A percentile compares a stretch with the other conserved stretches of the same genome.
phyloP scores from a whole-genome alignment of 495 filamentous ascomycete species.

The Rhypophila decipiens region DNA sequence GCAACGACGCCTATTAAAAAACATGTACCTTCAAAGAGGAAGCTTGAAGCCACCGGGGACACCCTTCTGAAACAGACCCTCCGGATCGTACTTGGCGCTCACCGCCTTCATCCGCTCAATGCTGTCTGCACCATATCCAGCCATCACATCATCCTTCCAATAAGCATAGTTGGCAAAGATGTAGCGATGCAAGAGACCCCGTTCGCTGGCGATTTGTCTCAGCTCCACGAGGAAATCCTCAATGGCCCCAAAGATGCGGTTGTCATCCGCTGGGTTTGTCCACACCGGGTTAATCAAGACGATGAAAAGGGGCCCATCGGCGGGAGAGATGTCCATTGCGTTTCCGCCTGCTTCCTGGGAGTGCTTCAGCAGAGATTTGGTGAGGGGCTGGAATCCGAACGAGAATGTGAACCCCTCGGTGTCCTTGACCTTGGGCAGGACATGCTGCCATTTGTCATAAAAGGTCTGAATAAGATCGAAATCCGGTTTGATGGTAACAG shows the following conservation, averaged over 20 bases:
- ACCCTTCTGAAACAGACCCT: slow-evolving; percentile 37
- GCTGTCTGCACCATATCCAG: slow-evolving; percentile 41
- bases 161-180: slow-evolving; percentile 37
- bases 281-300: slow-evolving; percentile 13
- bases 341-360: slow-evolving; percentile 23
- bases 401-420: slow-evolving; percentile 5
- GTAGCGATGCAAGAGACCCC: slow-evolving; percentile 20
- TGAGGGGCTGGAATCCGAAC: slow-evolving; percentile 25
- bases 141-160: slow-evolving; percentile 33
- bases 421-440: too few species aligned
- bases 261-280: slow-evolving; percentile 4
- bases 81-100: slow-evolving; percentile 42
- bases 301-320: slow-evolving; percentile 15
- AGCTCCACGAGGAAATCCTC: slow-evolving; percentile 1
- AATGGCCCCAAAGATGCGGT: slow-evolving; percentile 7
- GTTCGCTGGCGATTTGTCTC: slow-evolving; percentile 6
- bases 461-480: too few species aligned
- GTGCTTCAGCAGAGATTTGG: slow-evolving; percentile 11
- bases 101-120: slow-evolving; percentile 28
- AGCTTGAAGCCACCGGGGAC: slow-evolving; percentile 27
- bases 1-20: too few species aligned
- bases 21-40: too few species aligned
- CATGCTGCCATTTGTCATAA: too few species aligned
- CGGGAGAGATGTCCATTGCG: slow-evolving; percentile 17
- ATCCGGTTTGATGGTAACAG: too few species aligned